These are phyloP conservation scores for Aspergillus coremiiformis DNA, from an alignment of 495 filamentous ascomycete species.

Conservation along the genomic window DNA sequence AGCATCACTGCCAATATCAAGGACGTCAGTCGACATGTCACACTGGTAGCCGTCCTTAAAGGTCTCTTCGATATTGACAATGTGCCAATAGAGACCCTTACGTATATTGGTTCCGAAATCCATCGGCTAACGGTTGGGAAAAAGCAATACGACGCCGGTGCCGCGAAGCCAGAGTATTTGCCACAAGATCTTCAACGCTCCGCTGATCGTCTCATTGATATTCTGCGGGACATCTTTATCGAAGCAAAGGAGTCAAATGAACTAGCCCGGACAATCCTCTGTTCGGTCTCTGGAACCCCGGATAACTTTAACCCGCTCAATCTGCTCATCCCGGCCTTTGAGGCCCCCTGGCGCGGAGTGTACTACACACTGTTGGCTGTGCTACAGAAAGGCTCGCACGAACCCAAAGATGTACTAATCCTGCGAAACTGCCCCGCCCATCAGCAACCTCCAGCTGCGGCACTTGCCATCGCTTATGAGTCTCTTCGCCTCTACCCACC, in stretches of 20 bases:
- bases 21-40: neutral
- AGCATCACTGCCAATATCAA: neutral
- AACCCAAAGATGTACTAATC: neutral
- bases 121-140: neutral
- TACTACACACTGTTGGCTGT: neutral
- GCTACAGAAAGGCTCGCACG: neutral
- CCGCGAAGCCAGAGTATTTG: neutral
- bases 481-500: slow-evolving; percentile 1
- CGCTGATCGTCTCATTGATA: neutral
- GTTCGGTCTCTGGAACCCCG: neutral
- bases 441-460: neutral
- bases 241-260: neutral
- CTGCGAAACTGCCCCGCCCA: neutral
- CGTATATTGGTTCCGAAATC: neutral
- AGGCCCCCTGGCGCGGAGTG: neutral
- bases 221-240: neutral
- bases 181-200: neutral
- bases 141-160: neutral
- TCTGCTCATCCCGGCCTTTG: slow-evolving; percentile 1
- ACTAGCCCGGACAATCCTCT: neutral
- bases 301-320: slow-evolving; percentile 1
- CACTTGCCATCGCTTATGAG: neutral
- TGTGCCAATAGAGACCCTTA: neutral
- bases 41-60: neutral
- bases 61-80: neutral